Conservation (phyloP, 2,329 filamentous ascomycete genomes). For the Neonectria faginata region DNA sequence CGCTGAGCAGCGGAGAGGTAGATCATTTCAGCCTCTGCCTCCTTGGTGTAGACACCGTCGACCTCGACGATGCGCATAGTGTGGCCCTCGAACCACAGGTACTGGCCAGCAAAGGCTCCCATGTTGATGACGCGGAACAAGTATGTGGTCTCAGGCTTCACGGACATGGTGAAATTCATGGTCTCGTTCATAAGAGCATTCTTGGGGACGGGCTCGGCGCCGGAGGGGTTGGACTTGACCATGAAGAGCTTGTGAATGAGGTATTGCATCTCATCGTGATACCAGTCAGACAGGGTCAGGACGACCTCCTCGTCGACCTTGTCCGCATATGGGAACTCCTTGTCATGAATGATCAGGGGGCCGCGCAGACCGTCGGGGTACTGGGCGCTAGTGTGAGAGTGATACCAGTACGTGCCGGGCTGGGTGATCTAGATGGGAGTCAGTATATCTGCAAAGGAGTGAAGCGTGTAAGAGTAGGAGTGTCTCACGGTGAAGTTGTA, state of each 20-base stretch:
- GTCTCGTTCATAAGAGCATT: conserved; percentile 79
- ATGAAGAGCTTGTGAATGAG: conserved; percentile 66
- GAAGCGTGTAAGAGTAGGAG: not conserved
- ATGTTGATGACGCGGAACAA: conserved; percentile 79
- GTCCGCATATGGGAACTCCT: conserved; percentile 65
- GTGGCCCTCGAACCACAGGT: conserved; percentile 75
- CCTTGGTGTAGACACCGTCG: conserved; percentile 76
- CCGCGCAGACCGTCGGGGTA: conserved; percentile 78
- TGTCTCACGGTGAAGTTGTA: conserved; percentile 74
- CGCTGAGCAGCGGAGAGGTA: conserved; percentile 78
- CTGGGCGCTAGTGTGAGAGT: conserved; percentile 74
- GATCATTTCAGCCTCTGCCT: conserved; percentile 69
- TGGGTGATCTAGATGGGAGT: conserved; percentile 63
- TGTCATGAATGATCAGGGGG: conserved; percentile 73
- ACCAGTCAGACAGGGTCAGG: conserved; percentile 77
- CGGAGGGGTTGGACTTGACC: conserved; percentile 65
- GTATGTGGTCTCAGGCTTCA: conserved; percentile 77
- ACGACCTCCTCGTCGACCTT: conserved; percentile 73
- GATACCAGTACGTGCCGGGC: conserved; percentile 84
- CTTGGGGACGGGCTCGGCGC: conserved; percentile 75
- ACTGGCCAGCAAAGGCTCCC: conserved; percentile 76
- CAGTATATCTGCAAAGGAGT: not conserved
- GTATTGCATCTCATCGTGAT: conserved; percentile 68
- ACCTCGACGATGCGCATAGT: conserved; percentile 78
- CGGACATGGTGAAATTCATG: conserved; percentile 66